Base-by-base conservation (phyloP, 768 basidiomycete species). In the Chalciporus sphaerocephalus region DNA sequence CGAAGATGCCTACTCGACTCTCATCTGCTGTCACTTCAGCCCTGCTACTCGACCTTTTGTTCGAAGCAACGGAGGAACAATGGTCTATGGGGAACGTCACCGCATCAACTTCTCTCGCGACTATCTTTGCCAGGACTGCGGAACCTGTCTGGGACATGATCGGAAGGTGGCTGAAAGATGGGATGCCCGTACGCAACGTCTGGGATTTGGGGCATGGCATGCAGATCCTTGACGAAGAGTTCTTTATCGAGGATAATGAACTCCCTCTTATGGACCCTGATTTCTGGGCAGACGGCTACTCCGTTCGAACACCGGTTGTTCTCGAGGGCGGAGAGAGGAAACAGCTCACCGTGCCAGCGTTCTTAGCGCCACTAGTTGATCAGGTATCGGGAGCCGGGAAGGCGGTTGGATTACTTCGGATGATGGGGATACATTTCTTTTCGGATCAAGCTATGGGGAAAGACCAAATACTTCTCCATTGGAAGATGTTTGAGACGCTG, bases 111-210 rank as follows among this genome's bases (percentile, higher is more conserved):
- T 71, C 73, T 3, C 70, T 92, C 6, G 76, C 78, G 66, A 66
- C 74, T 2, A 74, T 88, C 5, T 88, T 90, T 53, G 69, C 76
- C 8, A 69, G 66, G 39, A 78, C 76, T 9, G 78, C 78, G 0
- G 86, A 85, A 57, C 87, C 89, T 0, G 66, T 84, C 7, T 92
- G 90, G 90, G 57, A 54, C 6, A 85, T 85, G 81, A 70, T 85
- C 3, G 77, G 79, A 21, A 69, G 69, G 44, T 92, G 89, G 90
- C 64, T 92, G 42, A 74, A 70, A 38, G 74, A 84, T 53, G 89
- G 89, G 1, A 86, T 86, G 81, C 80, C 80, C 4, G 57, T 74
- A 9, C 71, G 46, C 62, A 69, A 36, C 44, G 66, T 47, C 55
- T 70, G 46, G 61, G 55, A 62, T 22, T 33, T 45, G 13, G 40